Evolutionary conservation across 768 basidiomycete genomes (phyloP).

Genomic region (Mycena haematopus): DNA sequence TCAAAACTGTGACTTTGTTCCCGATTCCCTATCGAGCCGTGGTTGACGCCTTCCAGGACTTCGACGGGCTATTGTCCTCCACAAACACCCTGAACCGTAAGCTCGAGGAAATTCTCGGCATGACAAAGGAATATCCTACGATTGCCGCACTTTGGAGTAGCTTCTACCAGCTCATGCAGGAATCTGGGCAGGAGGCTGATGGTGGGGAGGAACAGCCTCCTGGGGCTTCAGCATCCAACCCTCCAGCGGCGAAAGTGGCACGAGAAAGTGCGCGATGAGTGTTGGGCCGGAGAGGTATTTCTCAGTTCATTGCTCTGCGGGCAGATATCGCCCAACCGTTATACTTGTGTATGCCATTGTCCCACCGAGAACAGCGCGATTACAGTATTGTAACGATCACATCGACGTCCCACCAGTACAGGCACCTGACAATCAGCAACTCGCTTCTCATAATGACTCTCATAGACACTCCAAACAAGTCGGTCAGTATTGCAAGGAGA

Average conservation of each 20-base stretch:
- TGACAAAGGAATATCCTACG: conserved; percentile 91
- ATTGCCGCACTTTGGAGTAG: conserved; percentile 86
- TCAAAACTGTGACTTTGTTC: conserved; percentile 63
- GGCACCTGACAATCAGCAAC: too few relatives aligned
- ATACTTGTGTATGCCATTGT: too few relatives aligned
- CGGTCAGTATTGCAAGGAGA: background rate
- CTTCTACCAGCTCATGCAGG: conserved; percentile 80
- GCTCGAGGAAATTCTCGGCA: conserved; percentile 89
- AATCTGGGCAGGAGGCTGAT: conserved; percentile 46
- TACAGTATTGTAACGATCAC: too few relatives aligned
- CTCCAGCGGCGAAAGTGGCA: background rate
- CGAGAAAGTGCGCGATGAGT: background rate
- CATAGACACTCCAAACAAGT: background rate
- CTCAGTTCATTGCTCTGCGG: too few relatives aligned
- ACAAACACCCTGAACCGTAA: conserved; percentile 90
- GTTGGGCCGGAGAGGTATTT: too few relatives aligned
- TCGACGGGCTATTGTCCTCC: conserved; percentile 85
- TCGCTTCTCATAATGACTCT: too few relatives aligned
- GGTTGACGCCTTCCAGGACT: conserved; percentile 59
- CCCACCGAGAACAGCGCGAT: too few relatives aligned
- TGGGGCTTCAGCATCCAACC: conserved; percentile 31
- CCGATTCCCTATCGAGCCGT: background rate
- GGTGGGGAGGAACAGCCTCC: conserved; percentile 40
- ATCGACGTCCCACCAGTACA: too few relatives aligned
- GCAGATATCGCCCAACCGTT: too few relatives aligned